Base-by-base conservation (phyloP, 768 basidiomycete species). In the Megacollybia marginata region DNA sequence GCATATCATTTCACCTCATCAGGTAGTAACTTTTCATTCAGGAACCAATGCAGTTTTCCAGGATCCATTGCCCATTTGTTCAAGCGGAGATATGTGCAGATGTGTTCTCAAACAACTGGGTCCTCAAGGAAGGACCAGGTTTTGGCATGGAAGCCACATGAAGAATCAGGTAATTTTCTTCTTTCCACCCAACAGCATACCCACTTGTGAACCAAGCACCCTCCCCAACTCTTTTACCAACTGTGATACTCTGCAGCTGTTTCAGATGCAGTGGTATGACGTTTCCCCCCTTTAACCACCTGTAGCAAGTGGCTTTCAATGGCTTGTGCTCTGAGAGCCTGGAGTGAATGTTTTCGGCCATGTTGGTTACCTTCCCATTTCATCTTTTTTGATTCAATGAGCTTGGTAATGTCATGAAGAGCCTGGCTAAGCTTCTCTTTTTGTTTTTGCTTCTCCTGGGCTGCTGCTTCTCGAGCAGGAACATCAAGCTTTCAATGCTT, bases 41-140 rank as follows among this genome's bases (percentile, higher is more conserved):
- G 50, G 48, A 58, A 63, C 20, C 56, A 23, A 0, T 28, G 49
- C 11, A 64, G 53, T 43, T 59, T 62, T 15, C 28, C 47, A 0
- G 62, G 64, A 46, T 64, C 46, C 50, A 62, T 57, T 10, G 62
- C 47, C 61, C 62, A 62, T 49, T 63, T 63, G 47, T 63, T 58
- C 10, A 54, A 52, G 2, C 57, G 55, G 13, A 62, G 16, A 40
- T 52, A 62, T n/a, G 46, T 5, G 1, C 48, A 44, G 10, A 58
- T 33, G 42, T 56, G 52, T 18, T 48, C 48, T 19, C 11, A 12
- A 32, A 59, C 49, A 4, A 9, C 31, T 4, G 57, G 58, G 46
- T 58, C 57, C 15, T 31, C n/a, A 11, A 59, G 58, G 19, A 59
- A 35, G 12, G 54, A 51, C 28, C 40, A 59, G n/a, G 48, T 43